A percentile compares a stretch with the other conserved stretches of the same genome.
phyloP scores from a whole-genome alignment of 768 basidiomycete species.

The Dioszegia aurantiaca region DNA sequence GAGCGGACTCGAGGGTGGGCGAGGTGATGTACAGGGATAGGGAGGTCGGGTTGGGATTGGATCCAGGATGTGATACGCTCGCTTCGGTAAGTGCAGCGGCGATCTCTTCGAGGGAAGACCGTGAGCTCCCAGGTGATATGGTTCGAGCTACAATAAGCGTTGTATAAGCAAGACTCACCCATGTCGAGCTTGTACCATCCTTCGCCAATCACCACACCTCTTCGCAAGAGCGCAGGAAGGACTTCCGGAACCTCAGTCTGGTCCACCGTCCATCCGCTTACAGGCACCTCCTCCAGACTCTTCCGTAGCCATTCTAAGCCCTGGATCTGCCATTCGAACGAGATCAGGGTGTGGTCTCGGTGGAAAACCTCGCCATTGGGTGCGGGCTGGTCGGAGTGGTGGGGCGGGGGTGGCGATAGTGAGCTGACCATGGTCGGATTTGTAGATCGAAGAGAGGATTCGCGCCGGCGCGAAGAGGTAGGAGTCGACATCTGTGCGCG shows the following conservation, averaged over 20 bases:
- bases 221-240: constrained; percentile 62
- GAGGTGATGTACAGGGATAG: constrained; percentile 69
- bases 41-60: constrained; percentile 28
- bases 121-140: constrained; percentile 17
- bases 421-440: neutral
- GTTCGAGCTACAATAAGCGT: constrained; percentile 16
- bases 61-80: neutral
- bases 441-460: constrained; percentile 4
- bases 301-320: constrained; percentile 62
- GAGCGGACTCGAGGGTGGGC: constrained; percentile 61
- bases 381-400: neutral
- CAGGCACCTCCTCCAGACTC: constrained; percentile 58
- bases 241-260: constrained; percentile 48
- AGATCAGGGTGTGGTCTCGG: constrained; percentile 10
- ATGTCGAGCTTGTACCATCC: constrained; percentile 72
- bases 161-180: constrained; percentile 50
- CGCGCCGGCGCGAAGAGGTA: neutral
- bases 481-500: constrained; percentile 6
- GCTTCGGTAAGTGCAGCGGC: constrained; percentile 12
- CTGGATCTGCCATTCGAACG: constrained; percentile 69
- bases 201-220: constrained; percentile 67
- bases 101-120: constrained; percentile 14
- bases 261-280: constrained; percentile 34
- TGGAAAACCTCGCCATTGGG: constrained; percentile 7
- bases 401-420: neutral